Evolutionary conservation across 2,329 filamentous ascomycete genomes (phyloP).

Genomic region (Lasiodiplodia sp.): DNA sequence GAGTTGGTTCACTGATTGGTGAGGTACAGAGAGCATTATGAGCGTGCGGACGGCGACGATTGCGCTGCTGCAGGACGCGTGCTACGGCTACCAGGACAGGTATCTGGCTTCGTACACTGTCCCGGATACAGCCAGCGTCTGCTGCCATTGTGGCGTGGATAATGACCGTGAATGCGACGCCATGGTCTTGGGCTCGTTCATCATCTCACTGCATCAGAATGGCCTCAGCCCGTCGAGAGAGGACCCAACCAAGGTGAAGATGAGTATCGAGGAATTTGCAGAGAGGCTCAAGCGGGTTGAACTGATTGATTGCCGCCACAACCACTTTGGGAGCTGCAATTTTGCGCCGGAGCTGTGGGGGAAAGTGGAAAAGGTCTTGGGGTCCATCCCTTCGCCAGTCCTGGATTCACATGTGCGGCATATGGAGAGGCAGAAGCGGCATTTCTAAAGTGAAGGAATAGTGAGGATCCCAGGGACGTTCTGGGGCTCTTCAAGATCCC

Average conservation of each 20-base stretch:
- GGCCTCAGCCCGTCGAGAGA: not conserved
- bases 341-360: not conserved
- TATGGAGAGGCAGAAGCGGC: conserved; percentile 5
- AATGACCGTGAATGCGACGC: not conserved
- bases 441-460: not conserved
- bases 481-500: not conserved
- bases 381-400: not conserved
- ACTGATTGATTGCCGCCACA: not conserved
- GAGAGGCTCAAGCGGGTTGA: not conserved
- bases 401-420: conserved; percentile 1
- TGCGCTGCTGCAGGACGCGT: not conserved
- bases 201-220: not conserved
- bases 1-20: not conserved
- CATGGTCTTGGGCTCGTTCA: not conserved
- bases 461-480: not conserved
- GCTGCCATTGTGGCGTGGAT: not conserved
- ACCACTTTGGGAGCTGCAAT: not conserved
- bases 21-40: conserved; percentile 1
- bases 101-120: not conserved
- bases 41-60: not conserved
- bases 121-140: not conserved
- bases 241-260: not conserved
- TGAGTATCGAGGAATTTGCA: conserved; percentile 4
- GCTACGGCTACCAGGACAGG: conserved; percentile 8
- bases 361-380: not conserved